Evolutionary conservation across 1,139 yeast genomes (phyloP), one percentile per base, ranked within the genome.

Genomic region (Sugiyamaella grinbergsii): DNA sequence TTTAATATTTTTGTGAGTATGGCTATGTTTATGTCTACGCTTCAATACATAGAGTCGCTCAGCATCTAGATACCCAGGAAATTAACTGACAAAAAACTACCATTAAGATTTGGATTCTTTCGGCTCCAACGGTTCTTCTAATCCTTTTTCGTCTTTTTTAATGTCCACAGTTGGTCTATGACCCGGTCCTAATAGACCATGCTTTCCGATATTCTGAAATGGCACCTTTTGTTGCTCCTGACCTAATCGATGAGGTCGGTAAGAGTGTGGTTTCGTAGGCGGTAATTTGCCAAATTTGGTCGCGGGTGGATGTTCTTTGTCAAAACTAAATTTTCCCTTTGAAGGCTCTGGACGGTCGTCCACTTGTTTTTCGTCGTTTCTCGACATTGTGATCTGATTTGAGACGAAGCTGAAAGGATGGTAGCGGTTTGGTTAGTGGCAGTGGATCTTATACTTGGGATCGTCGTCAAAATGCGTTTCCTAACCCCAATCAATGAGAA

Each of bases 201-300:
- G 47, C 24, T 33, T 43, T 7, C 41, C 47, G 24, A 36, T 24
- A 33, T 28, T 43, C 15, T 34, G 36, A 34, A 23, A 22, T 8
- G 32, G 16, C 13, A n/a, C 23, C 16, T 23, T 7, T 42, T 43
- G 47, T 18, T 16, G 20, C 6, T 26, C 36, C 3, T 11, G 13
- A 22, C 5, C 29, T 2, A 24, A 13, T 18, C 18, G 24, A 33
- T 43, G 34, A 23, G 47, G 47, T 16, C 47, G 40, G 23, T 43
- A 43, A 24, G 47, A 43, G 20, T 43, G 47, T 11, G 47, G 47
- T 38, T 43, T 33, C 4, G 47, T 34, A 11, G 47, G 47, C 5
- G 42, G 41, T n/a, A 36, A 24, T n/a, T 24, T 19, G n/a, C 47
- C 47, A 26, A 26, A 37, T 18, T 26, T 23, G 4, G 47, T 43